Evolutionary conservation across 192 early-diverging fungal species (phyloP).

Genomic region (Helicostylum pulchrum): DNA sequence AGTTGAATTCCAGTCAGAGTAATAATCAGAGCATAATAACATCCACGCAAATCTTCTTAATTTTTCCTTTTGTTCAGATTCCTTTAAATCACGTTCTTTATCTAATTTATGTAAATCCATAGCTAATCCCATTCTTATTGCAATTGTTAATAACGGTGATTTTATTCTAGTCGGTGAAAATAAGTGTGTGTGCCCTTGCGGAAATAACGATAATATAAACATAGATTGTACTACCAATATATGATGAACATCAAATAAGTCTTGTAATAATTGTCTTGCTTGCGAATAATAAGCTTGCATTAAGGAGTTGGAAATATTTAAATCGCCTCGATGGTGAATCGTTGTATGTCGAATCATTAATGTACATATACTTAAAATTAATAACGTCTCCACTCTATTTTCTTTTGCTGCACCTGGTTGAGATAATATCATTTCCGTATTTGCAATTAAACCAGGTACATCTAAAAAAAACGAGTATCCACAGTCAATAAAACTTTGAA

Average conservation of each 20-base stretch:
- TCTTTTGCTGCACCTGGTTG: constrained; percentile 11
- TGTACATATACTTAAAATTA: constrained; percentile 26
- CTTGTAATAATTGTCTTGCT: constrained; percentile 22
- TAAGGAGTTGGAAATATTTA: background rate
- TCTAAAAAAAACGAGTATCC: constrained; percentile 24
- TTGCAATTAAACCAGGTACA: constrained; percentile 4
- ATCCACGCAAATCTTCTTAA: constrained; percentile 30
- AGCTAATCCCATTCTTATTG: constrained; percentile 14
- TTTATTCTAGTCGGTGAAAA: constrained; percentile 7
- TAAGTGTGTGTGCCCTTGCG: constrained; percentile 15
- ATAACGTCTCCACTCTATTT: constrained; percentile 11
- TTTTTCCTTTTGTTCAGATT: constrained; percentile 14
- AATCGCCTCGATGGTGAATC: constrained; percentile 14
- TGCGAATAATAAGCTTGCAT: constrained; percentile 21
- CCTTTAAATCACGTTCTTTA: background rate
- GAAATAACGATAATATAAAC: constrained; percentile 27
- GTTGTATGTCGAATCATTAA: constrained; percentile 27
- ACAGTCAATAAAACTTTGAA: constrained; percentile 22
- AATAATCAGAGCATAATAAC: constrained; percentile 30
- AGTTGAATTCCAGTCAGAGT: constrained; percentile 19
- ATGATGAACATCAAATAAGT: constrained; percentile 30
- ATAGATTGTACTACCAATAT: constrained; percentile 25
- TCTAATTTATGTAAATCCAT: constrained; percentile 25
- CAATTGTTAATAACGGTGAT: constrained; percentile 9
- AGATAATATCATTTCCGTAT: constrained; percentile 1